Evolutionary conservation across 2,329 filamentous ascomycete species (phyloP).

Genomic region (Nigrospora osmanthi): DNA sequence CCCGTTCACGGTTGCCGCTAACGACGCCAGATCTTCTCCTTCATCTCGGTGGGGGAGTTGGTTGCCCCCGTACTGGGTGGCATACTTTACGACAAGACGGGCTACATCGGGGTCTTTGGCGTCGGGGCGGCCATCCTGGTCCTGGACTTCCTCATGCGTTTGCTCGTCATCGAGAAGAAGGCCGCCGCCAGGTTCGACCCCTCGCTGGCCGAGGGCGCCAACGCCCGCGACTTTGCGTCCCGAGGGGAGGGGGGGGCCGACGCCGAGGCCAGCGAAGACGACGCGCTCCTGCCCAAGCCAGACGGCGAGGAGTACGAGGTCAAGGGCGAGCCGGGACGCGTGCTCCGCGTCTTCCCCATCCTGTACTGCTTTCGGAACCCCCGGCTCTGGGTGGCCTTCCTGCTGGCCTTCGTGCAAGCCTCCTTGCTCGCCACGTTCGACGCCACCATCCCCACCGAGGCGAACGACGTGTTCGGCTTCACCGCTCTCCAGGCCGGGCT

Average conservation of each 20-base stretch:
- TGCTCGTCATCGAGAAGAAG: constrained; percentile 57
- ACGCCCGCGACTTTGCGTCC: constrained; percentile 8
- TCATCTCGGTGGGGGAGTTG: constrained; percentile 49
- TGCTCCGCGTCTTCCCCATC: constrained; percentile 36
- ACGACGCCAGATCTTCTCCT: constrained; percentile 39
- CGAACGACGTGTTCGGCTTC: constrained; percentile 26
- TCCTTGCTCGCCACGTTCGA: constrained; percentile 26
- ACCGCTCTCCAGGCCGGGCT: constrained; percentile 25
- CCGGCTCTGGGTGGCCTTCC: constrained; percentile 28
- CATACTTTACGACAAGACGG: constrained; percentile 49
- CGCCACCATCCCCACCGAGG: constrained; percentile 28
- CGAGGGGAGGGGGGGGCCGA: constrained; percentile 10
- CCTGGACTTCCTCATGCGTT: constrained; percentile 51
- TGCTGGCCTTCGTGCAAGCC: constrained; percentile 35
- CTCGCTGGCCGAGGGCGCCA: constrained; percentile 10
- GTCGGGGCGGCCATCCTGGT: constrained; percentile 44
- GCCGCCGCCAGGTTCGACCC: constrained; percentile 36
- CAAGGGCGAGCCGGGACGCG: constrained; percentile 24
- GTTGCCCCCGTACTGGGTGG: constrained; percentile 52
- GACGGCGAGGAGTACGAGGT: constrained; percentile 31
- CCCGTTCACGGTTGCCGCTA: constrained; percentile 1
- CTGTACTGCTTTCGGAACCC: constrained; percentile 32
- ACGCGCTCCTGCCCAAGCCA: constrained; percentile 29
- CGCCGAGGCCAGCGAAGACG: constrained; percentile 23
- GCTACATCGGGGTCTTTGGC: constrained; percentile 50